These are phyloP conservation scores for Babesia microti DNA, from an alignment of 169 alveolate genomes.

Conservation along the genomic window DNA sequence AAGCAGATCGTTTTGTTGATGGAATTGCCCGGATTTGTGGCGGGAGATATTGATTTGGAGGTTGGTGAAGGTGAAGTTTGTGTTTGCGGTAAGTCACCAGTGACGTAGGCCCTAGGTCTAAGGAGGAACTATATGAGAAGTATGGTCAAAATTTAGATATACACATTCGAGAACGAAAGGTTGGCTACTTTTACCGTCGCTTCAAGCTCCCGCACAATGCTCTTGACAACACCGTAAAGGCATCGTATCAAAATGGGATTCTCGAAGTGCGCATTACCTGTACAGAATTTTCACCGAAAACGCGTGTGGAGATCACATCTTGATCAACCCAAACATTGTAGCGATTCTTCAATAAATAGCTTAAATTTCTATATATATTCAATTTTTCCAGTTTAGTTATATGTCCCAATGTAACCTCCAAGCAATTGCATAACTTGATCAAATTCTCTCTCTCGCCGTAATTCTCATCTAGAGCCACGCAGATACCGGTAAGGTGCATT, in stretches of 20 bases:
- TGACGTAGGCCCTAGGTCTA: constrained; percentile 53
- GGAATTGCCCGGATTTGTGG: constrained; percentile 62
- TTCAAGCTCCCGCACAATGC: constrained; percentile 65
- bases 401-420: not conserved
- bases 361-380: not conserved
- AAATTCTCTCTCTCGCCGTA: no score
- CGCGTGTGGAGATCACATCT: constrained; percentile 9
- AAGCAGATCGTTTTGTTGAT: constrained; percentile 45
- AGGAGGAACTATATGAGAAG: constrained; percentile 60
- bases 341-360: not conserved
- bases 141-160: constrained; percentile 58
- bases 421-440: not conserved
- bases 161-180: constrained; percentile 62
- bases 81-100: constrained; percentile 26
- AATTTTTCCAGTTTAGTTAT: not conserved
- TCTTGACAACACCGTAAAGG: constrained; percentile 49
- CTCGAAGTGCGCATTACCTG: constrained; percentile 26
- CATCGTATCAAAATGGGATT: constrained; percentile 57
- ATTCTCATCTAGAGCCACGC: no score
- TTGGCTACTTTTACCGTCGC: constrained; percentile 60
- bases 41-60: constrained; percentile 51
- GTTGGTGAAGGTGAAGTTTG: constrained; percentile 57
- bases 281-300: constrained; percentile 38
- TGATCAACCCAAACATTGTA: no score
- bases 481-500: no score